Evolutionary conservation across 176 grass and related monocot genomes (phyloP).

Genomic region (Puya raimondii): DNA sequence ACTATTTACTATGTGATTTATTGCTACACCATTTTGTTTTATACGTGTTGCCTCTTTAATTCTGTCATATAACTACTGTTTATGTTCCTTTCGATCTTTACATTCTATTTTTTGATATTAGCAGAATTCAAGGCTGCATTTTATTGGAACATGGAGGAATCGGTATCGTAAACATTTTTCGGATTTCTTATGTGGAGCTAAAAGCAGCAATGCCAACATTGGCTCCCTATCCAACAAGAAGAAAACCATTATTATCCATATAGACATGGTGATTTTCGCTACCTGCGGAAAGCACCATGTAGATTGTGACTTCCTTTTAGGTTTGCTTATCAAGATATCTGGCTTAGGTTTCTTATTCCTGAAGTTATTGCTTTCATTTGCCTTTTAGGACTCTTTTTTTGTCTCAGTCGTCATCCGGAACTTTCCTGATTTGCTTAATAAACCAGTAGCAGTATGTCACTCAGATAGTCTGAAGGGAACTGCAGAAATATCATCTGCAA

Average conservation of each 20-base stretch:
- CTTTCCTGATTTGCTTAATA: constrained; percentile 64
- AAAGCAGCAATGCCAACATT: constrained; percentile 34
- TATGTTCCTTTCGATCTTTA: constrained; percentile 4
- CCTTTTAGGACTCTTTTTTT: constrained; percentile 79
- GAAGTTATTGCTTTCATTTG: neutral
- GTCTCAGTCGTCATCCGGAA: constrained; percentile 86
- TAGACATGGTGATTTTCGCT: constrained; percentile 76
- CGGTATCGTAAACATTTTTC: constrained; percentile 71
- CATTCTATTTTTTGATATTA: constrained; percentile 18
- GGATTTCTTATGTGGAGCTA: constrained; percentile 33
- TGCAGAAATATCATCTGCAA: constrained; percentile 93
- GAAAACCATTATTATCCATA: constrained; percentile 64
- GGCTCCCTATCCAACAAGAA: constrained; percentile 28
- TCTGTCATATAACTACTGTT: neutral
- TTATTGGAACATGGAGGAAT: constrained; percentile 98
- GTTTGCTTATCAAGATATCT: constrained; percentile 3
- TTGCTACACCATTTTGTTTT: too few species aligned
- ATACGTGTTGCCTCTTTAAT: too few species aligned
- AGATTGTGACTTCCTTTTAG: neutral
- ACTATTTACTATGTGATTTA: too few species aligned
- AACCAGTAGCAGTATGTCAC: constrained; percentile 91
- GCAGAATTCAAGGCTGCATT: constrained; percentile 85
- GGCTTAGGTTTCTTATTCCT: constrained; percentile 7
- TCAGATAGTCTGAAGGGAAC: constrained; percentile 91
- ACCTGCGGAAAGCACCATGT: neutral